Evolutionary conservation across 768 basidiomycete genomes (phyloP), one percentile per base, ranked within the genome.

Genomic region (Tulasnella sp.): DNA sequence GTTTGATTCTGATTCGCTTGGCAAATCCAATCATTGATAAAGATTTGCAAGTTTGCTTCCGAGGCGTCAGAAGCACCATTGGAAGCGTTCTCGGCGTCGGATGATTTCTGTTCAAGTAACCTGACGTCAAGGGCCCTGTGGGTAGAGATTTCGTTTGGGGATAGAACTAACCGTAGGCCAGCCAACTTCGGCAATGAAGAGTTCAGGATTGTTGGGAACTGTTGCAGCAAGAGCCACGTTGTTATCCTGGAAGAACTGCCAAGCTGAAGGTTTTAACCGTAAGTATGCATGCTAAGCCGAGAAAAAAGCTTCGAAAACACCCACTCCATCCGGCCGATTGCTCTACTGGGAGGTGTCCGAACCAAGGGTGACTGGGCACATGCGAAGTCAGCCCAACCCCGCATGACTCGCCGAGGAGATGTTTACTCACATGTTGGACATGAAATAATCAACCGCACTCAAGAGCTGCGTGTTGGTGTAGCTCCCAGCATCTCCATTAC

Each of bases 111-210:
- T 33, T n/a, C n/a, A 42, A 29, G n/a, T 3, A 12, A 45, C 27
- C 7, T 12, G 24, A 10, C 12, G 22, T 20, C 53, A 15, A n/a
- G n/a, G n/a, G n/a, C n/a, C n/a, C n/a, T n/a, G n/a, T n/a, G n/a
- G n/a, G n/a, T n/a, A n/a, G n/a, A 48, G 16, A 15, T 29, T 25
- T 20, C 20, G 44, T 29, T 46, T 49, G 25, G 45, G 46, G 4
- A 48, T 31, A 43, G 39, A 12, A 60, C 73, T 45, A 65, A 83
- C 83, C 44, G 84, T 75, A 28, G 87, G 81, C 81, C 81, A 84
- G 46, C 85, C 85, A 12, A 91, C 95, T 70, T 99, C 95, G 0
- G 93, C 95, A 54, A 98, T 95, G 66, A 77, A 92, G 74, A 88
- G 80, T 39, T 70, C 61, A 0, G 91, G 89, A 3, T 75, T 71